Evolutionary conservation across 768 basidiomycete genomes (phyloP), one percentile per base, ranked within the genome.

Genomic region (Tremella yokohamensis): DNA sequence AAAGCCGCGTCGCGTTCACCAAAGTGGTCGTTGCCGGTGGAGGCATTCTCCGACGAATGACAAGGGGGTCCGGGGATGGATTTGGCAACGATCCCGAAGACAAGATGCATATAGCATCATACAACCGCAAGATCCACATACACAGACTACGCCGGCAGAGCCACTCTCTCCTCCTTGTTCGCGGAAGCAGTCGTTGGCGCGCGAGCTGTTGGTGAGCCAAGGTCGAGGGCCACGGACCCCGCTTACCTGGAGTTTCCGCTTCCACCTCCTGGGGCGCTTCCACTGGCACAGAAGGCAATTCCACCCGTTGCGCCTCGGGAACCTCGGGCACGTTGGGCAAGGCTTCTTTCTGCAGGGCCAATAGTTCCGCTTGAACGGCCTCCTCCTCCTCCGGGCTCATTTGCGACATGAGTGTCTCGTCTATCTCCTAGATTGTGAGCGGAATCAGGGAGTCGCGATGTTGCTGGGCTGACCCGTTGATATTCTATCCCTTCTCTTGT

Each of bases 351-450:
- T 93, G 84, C 12, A 99, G 77, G 51, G 81, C 80, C 24, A 77
- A 79, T 24, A 99, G 79, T 73, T 99, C 96, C 4, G 80, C 80
- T 71, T 93, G 89, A 0, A 99, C 94, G 15, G 85, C 87, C 40
- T 96, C 93, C 72, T 99, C 96, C 47, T 99, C 96, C 45, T 94
- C 92, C 12, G 85, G 73, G 1, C 87, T 86, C 60, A 99, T 81
- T 40, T 81, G 85, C 64, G 87, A 90, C 49, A 87, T 83, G 19
- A 99, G 80, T 79, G 94, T 83, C 72, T 89, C 86, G 61, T 87
- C 83, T 52, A 99, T 87, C 83, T 99, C 96, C 96, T 99, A 40
- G 12, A 52, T 16, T 12, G 18, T 51, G 42, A 45, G 42, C n/a
- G 22, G 42, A 45, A 15, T n/a, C 42, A 16, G 4, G 42, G 48